Base-by-base conservation (phyloP, 352 stramenopile species). In the Achlya hypogyna region DNA sequence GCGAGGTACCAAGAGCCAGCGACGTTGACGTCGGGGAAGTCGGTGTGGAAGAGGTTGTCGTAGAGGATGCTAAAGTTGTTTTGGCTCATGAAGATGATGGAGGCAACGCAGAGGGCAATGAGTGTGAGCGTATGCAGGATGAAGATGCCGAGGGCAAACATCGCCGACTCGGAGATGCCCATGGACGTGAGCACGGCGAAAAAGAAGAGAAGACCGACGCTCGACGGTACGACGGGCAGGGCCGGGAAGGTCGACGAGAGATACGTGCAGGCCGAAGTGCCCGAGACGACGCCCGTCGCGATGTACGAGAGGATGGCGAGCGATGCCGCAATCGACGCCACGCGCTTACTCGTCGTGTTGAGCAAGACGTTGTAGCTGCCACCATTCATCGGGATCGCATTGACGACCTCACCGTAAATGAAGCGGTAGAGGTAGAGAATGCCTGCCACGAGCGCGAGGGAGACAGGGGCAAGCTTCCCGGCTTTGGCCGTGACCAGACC, bases 301-400 rank as follows among this genome's bases (percentile, higher is more conserved):
- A 98, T 97, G 81, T 98, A 98, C 38, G 89, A 96, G 63, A 98
- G 88, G 69, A 98, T 95, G 27, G 89, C 90, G 53, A 98, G 89
- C 23, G 88, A 95, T 29, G 94, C 94, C 12, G 94, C 94, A 47
- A 97, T 87, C 6, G 90, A 95, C 38, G 94, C 94, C 43, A 97
- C 75, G 59, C 88, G 82, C 75, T 98, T 98, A 27, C 80, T 94
- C 45, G 93, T 98, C 42, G 91, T 97, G 79, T 98, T 98, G 51
- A 98, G 81, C 62, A 98, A 79, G 52, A 98, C 88, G 72, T 98
- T 98, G 79, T 98, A 98, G 47, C 91, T 96, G 63, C 94, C 94
- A 63, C 94, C 94, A 75, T 98, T 98, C 56, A 97, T 86, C 10
- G 93, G 93, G 42, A 98, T 88, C 22, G 94, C 94, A 72, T 90